Conservation (phyloP, 164 flowering plant species). For the Tinospora cordifolia region DNA sequence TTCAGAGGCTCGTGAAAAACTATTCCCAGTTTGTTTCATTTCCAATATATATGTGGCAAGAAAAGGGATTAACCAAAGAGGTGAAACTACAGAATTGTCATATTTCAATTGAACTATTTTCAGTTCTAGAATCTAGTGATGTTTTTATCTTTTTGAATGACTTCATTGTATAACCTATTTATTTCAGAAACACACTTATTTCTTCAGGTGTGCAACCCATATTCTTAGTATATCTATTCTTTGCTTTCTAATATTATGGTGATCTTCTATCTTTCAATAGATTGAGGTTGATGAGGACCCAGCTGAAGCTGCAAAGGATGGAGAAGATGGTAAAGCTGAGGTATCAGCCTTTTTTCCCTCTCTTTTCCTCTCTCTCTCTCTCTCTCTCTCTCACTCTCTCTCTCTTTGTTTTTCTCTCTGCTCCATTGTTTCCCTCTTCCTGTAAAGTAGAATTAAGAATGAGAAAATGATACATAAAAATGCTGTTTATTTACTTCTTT, state of each 20-base stretch:
- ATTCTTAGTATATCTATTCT: neutral
- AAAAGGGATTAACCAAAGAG: conserved; percentile 91
- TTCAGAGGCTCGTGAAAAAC: conserved; percentile 85
- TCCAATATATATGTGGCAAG: conserved; percentile 95
- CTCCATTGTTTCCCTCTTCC: neutral
- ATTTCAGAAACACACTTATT: neutral
- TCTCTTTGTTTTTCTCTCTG: neutral
- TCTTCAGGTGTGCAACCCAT: neutral
- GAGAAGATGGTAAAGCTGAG: conserved; percentile 58
- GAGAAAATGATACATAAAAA: neutral
- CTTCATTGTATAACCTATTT: neutral
- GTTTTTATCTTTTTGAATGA: neutral
- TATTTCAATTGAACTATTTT: neutral
- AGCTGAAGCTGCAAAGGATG: conserved; percentile 68
- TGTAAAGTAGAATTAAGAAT: neutral
- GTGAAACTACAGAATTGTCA: conserved; percentile 21
- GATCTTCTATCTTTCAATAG: conserved; percentile 24
- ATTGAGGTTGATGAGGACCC: conserved; percentile 97
- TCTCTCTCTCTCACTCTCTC: too few relatives aligned
- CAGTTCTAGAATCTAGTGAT: neutral
- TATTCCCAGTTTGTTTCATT: conserved; percentile 96
- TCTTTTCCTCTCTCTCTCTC: too few relatives aligned
- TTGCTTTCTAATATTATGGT: neutral
- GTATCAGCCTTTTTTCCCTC: conserved; percentile 22
- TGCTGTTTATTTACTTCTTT: neutral